Evolutionary conservation across 495 filamentous ascomycete species (phyloP).

Genomic region (Podospora pseudopauciseta): DNA sequence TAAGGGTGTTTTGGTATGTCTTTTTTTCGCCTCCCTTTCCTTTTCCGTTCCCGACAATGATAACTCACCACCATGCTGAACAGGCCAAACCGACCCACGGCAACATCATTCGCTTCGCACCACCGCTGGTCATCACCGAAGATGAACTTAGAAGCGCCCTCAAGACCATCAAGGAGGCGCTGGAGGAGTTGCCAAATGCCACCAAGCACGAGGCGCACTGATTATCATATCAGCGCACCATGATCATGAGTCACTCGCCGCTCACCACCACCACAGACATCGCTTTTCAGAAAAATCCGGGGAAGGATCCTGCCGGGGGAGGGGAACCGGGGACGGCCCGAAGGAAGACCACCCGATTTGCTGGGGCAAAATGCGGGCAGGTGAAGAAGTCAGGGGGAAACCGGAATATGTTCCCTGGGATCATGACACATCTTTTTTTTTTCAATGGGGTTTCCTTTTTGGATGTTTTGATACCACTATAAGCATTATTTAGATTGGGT

Average conservation of each 20-base stretch:
- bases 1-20: constrained; percentile 83
- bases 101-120: constrained; percentile 95
- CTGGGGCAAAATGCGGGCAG: background rate
- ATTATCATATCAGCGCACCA: background rate
- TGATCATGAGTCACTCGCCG: background rate
- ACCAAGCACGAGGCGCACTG: constrained; percentile 30
- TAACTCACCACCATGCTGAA: background rate
- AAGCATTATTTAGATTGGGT: background rate
- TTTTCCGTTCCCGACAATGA: background rate
- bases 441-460: background rate
- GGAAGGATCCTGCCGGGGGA: background rate
- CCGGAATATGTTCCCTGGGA: background rate
- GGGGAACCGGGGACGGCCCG: background rate
- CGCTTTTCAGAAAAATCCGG: background rate
- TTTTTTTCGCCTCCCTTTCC: background rate
- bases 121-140: constrained; percentile 81
- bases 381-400: background rate
- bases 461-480: background rate
- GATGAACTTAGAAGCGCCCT: constrained; percentile 77
- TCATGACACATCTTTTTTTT: background rate
- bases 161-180: constrained; percentile 68
- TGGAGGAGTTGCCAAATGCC: constrained; percentile 56
- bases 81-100: constrained; percentile 98
- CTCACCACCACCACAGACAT: background rate
- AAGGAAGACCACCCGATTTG: background rate